Base-by-base conservation (phyloP, 192 early-diverging fungal genomes). In the Coemansia umbellata region DNA sequence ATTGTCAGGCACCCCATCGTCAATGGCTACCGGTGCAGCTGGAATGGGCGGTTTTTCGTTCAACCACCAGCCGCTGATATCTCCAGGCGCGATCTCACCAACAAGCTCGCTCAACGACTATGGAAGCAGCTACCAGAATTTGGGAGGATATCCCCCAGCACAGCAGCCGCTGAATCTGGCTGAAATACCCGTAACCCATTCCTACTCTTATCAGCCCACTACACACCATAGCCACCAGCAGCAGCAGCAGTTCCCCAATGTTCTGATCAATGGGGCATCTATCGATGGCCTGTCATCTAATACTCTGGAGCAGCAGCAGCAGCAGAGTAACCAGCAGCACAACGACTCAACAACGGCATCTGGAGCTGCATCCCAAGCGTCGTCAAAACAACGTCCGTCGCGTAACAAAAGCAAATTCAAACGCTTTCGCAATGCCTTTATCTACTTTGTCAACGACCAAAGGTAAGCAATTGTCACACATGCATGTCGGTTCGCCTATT, bases 401-500 rank as follows among this genome's bases (percentile, higher is more conserved):
- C 66, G 73, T 33, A 76, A 76, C 55, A 65, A 76, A 37, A 79
- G 60, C 63, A 74, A 74, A 48, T 79, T 74, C 43, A 79, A 79
- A 40, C 78, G 78, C 47, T 79, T 79, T 37, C 71, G 78, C 32
- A 79, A 79, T 21, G 72, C 78, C 23, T 79, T 75, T 47, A 79
- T 79, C 28, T 79, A 57, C 55, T 79, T 51, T 57, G 78, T 79
- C 50, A 79, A 79, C 54, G 71, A 79, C 47, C 72, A 75, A 58
- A 66, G 78, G 62, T 66, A 79, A 53, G 58, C 23, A 44, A n/a
- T n/a, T n/a, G n/a, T 15, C 15, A 23, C 18, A 11, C 8, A 5
- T 33, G 19, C 2, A 48, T n/a, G n/a, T n/a, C n/a, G n/a, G n/a
- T n/a, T n/a, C n/a, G n/a, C n/a, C n/a, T n/a, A n/a, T n/a, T n/a